These are phyloP conservation scores for Blastobotrys indianensis DNA, from an alignment of 1,139 yeast genomes.

Conservation along the genomic window DNA sequence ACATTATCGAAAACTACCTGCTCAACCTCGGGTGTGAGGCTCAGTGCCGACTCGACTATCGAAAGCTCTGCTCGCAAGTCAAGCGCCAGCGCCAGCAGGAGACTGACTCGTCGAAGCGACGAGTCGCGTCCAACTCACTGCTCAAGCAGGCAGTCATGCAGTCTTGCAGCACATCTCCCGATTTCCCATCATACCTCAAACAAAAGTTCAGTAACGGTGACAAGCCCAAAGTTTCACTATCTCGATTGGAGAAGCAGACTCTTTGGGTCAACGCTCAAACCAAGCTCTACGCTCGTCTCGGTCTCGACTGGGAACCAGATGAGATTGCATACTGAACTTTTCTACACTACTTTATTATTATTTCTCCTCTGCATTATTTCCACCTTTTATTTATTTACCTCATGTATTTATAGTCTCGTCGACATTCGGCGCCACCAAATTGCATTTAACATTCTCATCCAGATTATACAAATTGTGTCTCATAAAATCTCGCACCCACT, in stretches of 20 bases:
- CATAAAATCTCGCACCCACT: too few relatives aligned
- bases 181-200: constrained; percentile 22
- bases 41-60: constrained; percentile 58
- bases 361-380: neutral
- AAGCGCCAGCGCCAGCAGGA: constrained; percentile 37
- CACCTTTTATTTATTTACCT: constrained; percentile 5
- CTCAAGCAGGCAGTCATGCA: constrained; percentile 30
- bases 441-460: too few relatives aligned
- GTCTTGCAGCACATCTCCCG: constrained; percentile 29
- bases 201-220: constrained; percentile 2
- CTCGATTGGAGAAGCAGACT: constrained; percentile 48
- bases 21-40: constrained; percentile 63
- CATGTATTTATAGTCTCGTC: neutral
- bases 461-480: too few relatives aligned
- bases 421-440: too few relatives aligned
- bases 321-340: constrained; percentile 20
- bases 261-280: constrained; percentile 59
- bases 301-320: constrained; percentile 57
- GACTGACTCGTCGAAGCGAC: constrained; percentile 18
- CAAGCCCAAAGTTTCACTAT: constrained; percentile 31
- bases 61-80: constrained; percentile 39
- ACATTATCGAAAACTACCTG: constrained; percentile 58
- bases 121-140: constrained; percentile 21
- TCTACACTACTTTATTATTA: neutral
- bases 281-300: constrained; percentile 48